Percentiles rank a stretch among this genome's conserved stretches.
Evolutionary conservation across 495 filamentous ascomycete genomes (phyloP).

Genomic region (Xanthoparmelia taractica): DNA sequence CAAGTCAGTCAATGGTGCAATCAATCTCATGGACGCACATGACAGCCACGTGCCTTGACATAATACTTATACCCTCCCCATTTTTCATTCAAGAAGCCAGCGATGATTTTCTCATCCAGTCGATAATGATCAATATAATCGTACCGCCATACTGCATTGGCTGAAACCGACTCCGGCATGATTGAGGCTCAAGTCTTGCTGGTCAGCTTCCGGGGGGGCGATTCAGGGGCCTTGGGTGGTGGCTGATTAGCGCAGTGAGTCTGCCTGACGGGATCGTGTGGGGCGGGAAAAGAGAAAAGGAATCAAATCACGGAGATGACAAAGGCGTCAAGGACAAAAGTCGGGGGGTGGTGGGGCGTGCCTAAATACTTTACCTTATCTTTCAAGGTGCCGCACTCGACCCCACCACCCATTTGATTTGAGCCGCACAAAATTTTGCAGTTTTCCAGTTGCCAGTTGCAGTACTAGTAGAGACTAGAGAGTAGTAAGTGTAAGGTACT

Average conservation of each 20-base stretch:
- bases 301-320: too few species aligned
- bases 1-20: neutral
- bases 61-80: neutral
- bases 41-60: neutral
- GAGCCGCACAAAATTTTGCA: too few species aligned
- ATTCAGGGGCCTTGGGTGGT: neutral
- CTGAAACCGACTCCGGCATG: constrained; percentile 34
- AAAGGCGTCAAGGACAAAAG: neutral
- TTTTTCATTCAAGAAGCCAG: neutral
- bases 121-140: constrained; percentile 1
- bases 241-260: neutral
- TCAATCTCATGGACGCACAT: neutral
- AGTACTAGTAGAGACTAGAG: too few species aligned
- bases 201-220: too few species aligned
- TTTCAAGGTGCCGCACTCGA: too few species aligned
- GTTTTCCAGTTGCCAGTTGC: too few species aligned
- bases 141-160: constrained; percentile 28
- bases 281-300: too few species aligned
- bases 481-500: too few species aligned
- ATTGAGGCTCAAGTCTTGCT: constrained; percentile 19
- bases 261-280: neutral
- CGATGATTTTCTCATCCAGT: neutral
- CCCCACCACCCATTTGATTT: too few species aligned
- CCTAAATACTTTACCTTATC: neutral
- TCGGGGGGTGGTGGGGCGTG: neutral